Percentiles rank a stretch among this genome's conserved stretches.
Conservation (phyloP, 768 basidiomycete species). For the Hericium erinaceus region DNA sequence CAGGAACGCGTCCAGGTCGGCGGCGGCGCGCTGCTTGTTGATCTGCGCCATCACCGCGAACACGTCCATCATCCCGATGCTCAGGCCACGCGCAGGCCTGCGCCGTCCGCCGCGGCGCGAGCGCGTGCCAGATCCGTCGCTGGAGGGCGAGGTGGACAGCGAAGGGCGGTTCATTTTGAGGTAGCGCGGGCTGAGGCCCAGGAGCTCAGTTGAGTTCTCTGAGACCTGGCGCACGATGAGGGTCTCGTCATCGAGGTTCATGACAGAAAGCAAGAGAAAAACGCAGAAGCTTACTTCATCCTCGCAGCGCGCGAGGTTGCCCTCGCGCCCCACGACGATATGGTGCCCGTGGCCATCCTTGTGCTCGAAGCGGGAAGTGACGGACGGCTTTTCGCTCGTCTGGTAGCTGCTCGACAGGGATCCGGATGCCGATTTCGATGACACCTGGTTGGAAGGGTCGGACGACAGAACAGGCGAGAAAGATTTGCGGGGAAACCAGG, state of each 20-base stretch:
- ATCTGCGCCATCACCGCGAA: slow-evolving; percentile 73
- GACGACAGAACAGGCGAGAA: neutral
- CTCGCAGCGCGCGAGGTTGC: slow-evolving; percentile 55
- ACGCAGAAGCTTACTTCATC: slow-evolving; percentile 43
- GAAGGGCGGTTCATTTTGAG: slow-evolving; percentile 21
- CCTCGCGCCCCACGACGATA: slow-evolving; percentile 62
- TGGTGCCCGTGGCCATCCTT: slow-evolving; percentile 59
- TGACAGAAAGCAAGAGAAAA: neutral
- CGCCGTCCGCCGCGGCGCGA: slow-evolving; percentile 14
- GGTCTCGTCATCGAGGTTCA: slow-evolving; percentile 34
- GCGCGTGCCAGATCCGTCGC: neutral
- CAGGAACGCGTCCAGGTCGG: slow-evolving; percentile 58
- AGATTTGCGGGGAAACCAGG: neutral
- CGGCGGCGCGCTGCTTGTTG: slow-evolving; percentile 67
- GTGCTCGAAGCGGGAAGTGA: slow-evolving; percentile 62
- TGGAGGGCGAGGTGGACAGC: too few relatives aligned
- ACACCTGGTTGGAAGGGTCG: neutral
- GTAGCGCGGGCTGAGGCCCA: slow-evolving; percentile 62
- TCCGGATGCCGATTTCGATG: neutral
- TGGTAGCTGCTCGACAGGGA: slow-evolving; percentile 11
- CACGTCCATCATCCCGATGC: slow-evolving; percentile 66
- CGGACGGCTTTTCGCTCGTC: slow-evolving; percentile 25
- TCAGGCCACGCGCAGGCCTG: slow-evolving; percentile 10
- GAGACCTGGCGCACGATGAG: slow-evolving; percentile 70
- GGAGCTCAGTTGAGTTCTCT: slow-evolving; percentile 71